Conservation (phyloP, 176 grass and related monocot genomes). For the Zoysia pacifica region DNA sequence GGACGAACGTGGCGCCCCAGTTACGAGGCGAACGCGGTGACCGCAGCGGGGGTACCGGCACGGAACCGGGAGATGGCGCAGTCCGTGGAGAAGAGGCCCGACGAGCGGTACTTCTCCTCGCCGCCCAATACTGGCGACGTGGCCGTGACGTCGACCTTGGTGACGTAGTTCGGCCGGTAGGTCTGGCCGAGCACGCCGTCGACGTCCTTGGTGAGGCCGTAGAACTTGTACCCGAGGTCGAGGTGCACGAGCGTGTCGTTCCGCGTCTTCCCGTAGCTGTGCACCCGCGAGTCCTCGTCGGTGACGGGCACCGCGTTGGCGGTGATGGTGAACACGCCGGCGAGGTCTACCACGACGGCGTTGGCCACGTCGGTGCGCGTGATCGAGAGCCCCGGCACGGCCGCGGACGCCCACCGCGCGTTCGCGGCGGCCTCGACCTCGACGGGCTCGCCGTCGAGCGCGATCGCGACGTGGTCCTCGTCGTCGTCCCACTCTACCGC, state of each 20-base stretch:
- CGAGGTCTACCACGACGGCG: constrained; percentile 16
- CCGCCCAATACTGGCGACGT: constrained; percentile 12
- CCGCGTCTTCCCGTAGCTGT: constrained; percentile 3
- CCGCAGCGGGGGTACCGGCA: not conserved
- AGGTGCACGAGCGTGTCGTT: constrained; percentile 21
- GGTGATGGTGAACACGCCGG: constrained; percentile 17
- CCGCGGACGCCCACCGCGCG: not conserved
- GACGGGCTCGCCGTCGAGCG: constrained; percentile 16
- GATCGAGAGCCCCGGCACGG: constrained; percentile 1
- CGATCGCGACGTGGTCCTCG: constrained; percentile 18
- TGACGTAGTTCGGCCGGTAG: constrained; percentile 14
- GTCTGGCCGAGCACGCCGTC: constrained; percentile 37
- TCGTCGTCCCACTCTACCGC: constrained; percentile 39
- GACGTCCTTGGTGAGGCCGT: not conserved
- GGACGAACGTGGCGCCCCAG: not conserved
- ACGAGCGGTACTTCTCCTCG: constrained; percentile 12
- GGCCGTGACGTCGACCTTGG: constrained; percentile 6
- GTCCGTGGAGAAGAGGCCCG: constrained; percentile 27
- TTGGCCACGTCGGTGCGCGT: constrained; percentile 7
- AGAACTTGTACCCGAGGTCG: constrained; percentile 21
- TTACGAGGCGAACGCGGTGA: constrained; percentile 18
- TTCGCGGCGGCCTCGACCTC: not conserved
- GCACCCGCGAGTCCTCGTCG: constrained; percentile 17
- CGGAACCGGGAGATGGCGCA: constrained; percentile 27
- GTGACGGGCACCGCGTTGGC: constrained; percentile 36